Evolutionary conservation across 2,329 filamentous ascomycete species (phyloP), one percentile per base, ranked within the genome.

Genomic region (Colletotrichum horii): DNA sequence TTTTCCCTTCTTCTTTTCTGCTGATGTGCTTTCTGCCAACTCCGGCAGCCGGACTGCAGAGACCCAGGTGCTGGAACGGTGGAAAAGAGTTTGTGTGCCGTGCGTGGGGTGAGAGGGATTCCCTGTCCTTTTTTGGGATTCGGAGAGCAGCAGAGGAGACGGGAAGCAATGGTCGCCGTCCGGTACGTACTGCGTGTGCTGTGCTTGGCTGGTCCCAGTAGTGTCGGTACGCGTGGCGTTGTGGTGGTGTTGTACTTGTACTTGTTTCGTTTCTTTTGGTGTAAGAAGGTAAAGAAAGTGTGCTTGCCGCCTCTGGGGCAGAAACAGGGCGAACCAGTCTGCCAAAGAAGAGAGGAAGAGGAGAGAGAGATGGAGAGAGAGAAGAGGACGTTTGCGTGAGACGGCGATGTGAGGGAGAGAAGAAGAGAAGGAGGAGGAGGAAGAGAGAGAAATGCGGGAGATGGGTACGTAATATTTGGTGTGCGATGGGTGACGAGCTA

Each of bases 301-400:
- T 32, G 66, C 65, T 74, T 38, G 66, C 65, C 69, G 65, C 64
- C 70, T 74, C 70, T 56, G n/a, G 74, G 66, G 70, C 65, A 70
- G 66, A 55, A 56, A 48, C 70, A 66, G 70, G 58, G 71, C 30
- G 66, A 70, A 26, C 65, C 61, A 56, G 71, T 66, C 71, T 70
- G 38, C 74, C 66, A 68, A 74, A 69, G 58, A 74, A 56, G 48
- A 56, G 43, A 43, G 61, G 61, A 58, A 8, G 62, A 43, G n/a
- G 12, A 14, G n/a, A 60, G 58, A 64, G 43, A 52, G n/a, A 52
- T 52, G 43, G n/a, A 8, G 43, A 52, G 43, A 52, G 30, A 32
- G 3, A 38, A 52, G 34, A 66, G 16, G 19, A 12, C 24, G 55
- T 30, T 52, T 8, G 43, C 43, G 43, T 52, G 43, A 22, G 43